phyloP scores from a whole-genome alignment of 2,329 filamentous ascomycete genomes.

The Aspergillus sclerotialis region DNA sequence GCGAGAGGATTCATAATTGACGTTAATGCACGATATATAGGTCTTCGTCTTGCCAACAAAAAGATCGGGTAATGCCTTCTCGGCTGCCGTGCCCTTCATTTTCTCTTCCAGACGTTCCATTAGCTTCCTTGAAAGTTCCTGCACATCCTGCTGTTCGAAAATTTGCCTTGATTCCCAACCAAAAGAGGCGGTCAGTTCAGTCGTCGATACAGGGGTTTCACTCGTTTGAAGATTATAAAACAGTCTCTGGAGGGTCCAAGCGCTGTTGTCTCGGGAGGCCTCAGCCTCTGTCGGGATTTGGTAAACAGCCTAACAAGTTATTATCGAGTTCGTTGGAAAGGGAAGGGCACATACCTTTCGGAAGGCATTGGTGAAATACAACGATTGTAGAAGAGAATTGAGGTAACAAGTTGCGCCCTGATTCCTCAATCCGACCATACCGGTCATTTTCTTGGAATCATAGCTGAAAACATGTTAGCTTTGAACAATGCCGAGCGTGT shows the following conservation, averaged over 20 bases:
- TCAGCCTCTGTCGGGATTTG: conserved; percentile 90
- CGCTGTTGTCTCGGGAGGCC: conserved; percentile 74
- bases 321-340: background rate
- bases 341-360: conserved; percentile 58
- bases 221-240: conserved; percentile 94
- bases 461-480: conserved; percentile 55
- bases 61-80: conserved; percentile 81
- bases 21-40: conserved; percentile 97
- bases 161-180: conserved; percentile 98
- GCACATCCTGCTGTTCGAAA: conserved; percentile 97
- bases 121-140: conserved; percentile 89
- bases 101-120: conserved; percentile 97
- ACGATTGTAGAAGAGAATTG: conserved; percentile 74
- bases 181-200: conserved; percentile 91
- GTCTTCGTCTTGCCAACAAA: conserved; percentile 98
- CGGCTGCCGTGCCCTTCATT: conserved; percentile 93
- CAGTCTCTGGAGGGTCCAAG: conserved; percentile 84
- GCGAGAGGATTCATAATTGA: conserved; percentile 91
- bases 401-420: conserved; percentile 90
- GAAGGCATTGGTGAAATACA: conserved; percentile 88
- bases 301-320: conserved; percentile 67
- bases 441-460: conserved; percentile 98
- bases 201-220: conserved; percentile 74
- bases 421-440: conserved; percentile 93
- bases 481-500: conserved; percentile 28